A percentile compares a stretch with the other conserved stretches of the same genome.
Conservation (phyloP, 2,329 filamentous ascomycete genomes). For the Colletotrichum sp. region DNA sequence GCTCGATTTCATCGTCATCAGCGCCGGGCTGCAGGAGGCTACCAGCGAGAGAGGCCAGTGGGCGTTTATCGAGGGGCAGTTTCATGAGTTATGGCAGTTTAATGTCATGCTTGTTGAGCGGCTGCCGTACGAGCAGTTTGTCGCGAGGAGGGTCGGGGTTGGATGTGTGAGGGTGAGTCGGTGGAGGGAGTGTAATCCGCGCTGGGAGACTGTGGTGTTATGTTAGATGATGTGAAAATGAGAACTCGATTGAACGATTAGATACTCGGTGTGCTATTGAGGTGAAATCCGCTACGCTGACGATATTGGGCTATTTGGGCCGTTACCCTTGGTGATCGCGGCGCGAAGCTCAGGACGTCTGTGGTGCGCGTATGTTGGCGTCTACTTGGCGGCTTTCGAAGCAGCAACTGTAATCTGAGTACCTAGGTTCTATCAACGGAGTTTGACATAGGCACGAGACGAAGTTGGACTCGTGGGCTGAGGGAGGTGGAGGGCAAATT, state of each 20-base stretch:
- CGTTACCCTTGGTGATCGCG: neutral
- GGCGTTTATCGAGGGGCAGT: neutral
- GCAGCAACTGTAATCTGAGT: neutral
- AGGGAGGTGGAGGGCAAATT: neutral
- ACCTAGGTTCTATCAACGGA: rapidly evolving
- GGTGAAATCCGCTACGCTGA: neutral
- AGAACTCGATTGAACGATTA: neutral
- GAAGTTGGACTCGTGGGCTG: neutral
- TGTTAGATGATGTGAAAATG: neutral
- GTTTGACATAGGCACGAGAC: neutral
- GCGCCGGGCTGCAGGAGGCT: neutral
- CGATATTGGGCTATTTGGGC: neutral
- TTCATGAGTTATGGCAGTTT: slow-evolving; percentile 5
- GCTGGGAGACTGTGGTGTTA: neutral
- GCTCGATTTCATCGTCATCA: neutral
- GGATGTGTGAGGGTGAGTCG: neutral
- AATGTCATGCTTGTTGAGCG: slow-evolving; percentile 10
- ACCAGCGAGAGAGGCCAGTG: neutral
- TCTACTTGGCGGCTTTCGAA: neutral
- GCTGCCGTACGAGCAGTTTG: neutral
- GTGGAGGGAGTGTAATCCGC: neutral
- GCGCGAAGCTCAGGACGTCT: neutral
- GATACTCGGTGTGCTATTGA: neutral
- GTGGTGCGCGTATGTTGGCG: no score
- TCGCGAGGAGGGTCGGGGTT: neutral